Evolutionary conservation across 371 early-diverging fungal genomes (phyloP).

Genomic region (Coemansia linderi): DNA sequence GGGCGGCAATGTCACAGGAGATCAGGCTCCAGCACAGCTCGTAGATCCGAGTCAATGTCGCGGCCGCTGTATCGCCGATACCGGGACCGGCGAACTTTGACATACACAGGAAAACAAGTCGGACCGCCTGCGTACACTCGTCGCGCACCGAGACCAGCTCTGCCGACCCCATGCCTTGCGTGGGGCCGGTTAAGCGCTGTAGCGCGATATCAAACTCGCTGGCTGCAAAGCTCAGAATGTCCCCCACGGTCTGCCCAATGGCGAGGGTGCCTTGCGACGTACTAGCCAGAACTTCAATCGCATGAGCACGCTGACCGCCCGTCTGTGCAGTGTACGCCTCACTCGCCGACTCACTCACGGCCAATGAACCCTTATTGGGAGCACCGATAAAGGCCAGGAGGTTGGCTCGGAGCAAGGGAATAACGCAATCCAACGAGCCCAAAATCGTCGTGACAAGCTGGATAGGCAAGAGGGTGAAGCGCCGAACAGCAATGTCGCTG

Average conservation of each 20-base stretch:
- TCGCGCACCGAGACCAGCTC: conserved; percentile 37
- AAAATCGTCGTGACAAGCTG: conserved; percentile 26
- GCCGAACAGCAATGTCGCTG: conserved; percentile 20
- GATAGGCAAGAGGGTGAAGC: conserved; percentile 34
- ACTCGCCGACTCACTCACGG: not conserved
- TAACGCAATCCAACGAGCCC: conserved; percentile 19
- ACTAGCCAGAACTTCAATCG: conserved; percentile 33
- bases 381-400: conserved; percentile 37
- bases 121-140: conserved; percentile 37
- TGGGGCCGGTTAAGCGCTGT: conserved; percentile 11
- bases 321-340: conserved; percentile 23
- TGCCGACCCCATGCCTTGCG: conserved; percentile 28
- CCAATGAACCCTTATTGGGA: not conserved
- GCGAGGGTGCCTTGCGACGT: conserved; percentile 34
- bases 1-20: conserved; percentile 19
- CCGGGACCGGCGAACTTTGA: conserved; percentile 13
- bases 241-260: conserved; percentile 25
- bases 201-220: conserved; percentile 18
- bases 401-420: conserved; percentile 30
- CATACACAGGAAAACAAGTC: conserved; percentile 40
- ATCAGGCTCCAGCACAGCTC: conserved; percentile 37
- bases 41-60: conserved; percentile 26
- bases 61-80: not conserved
- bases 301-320: conserved; percentile 34
- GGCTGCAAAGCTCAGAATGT: conserved; percentile 26